phyloP scores from a whole-genome alignment of 192 early-diverging fungal genomes.

The Coemansia erecta region DNA sequence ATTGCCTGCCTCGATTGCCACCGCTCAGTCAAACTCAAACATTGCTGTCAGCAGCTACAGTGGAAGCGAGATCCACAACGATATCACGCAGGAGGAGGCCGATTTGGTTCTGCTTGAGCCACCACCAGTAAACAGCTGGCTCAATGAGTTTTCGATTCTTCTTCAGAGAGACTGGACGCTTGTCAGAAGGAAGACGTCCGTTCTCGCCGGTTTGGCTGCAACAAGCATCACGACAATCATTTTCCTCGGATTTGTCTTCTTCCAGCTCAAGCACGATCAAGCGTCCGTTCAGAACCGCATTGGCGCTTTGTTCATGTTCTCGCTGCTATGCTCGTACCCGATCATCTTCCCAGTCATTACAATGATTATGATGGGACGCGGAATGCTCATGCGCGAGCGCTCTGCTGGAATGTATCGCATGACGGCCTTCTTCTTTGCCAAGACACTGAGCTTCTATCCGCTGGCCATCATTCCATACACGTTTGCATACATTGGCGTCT shows the following conservation, averaged over 20 bases:
- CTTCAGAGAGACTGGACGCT: not conserved
- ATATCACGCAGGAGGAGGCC: not conserved
- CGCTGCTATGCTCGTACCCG: constrained; percentile 41
- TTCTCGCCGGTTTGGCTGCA: not conserved
- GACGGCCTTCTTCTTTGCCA: constrained; percentile 53
- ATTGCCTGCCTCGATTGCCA: not conserved
- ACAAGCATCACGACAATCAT: constrained; percentile 14
- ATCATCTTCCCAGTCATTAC: constrained; percentile 42
- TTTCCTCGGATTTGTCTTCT: constrained; percentile 47
- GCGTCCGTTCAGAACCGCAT: constrained; percentile 24
- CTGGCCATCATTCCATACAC: constrained; percentile 1
- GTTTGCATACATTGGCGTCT: constrained; percentile 3
- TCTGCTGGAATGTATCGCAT: constrained; percentile 55
- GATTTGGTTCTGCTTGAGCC: not conserved
- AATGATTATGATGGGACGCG: constrained; percentile 16
- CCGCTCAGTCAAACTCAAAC: not conserved
- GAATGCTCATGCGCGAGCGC: constrained; percentile 55
- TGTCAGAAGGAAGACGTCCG: no score
- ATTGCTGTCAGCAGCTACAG: not conserved
- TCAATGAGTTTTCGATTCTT: not conserved
- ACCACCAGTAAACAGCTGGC: not conserved
- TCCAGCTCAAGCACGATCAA: constrained; percentile 15
- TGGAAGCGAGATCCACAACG: not conserved
- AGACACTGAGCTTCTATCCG: constrained; percentile 43
- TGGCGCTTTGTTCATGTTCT: constrained; percentile 16